A percentile compares a stretch with the other conserved stretches of the same genome.
Evolutionary conservation across 108 stramenopile species (phyloP).

Genomic region (Aureococcus anophagefferens): DNA sequence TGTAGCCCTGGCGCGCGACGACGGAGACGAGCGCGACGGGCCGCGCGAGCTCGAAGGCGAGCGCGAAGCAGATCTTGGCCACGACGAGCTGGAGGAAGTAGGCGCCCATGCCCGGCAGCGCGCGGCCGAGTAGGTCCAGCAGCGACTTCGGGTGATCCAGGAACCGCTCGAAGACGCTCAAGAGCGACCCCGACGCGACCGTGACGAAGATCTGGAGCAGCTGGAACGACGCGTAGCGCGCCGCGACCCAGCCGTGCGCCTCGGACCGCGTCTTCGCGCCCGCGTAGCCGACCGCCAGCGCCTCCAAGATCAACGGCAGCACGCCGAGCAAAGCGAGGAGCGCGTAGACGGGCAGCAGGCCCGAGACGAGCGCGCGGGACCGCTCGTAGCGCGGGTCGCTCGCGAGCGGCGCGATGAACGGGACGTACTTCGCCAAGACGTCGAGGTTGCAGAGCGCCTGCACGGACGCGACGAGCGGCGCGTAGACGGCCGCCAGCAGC

Average conservation of each 20-base stretch:
- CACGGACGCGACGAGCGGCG: neutral
- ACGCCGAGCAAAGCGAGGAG: conserved; percentile 60
- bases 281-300: conserved; percentile 61
- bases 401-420: neutral
- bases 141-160: conserved; percentile 62
- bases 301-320: conserved; percentile 66
- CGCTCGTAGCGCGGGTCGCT: neutral
- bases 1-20: neutral
- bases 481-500: neutral
- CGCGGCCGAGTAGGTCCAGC: conserved; percentile 57
- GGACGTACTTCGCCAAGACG: neutral
- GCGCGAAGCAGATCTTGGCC: neutral
- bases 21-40: neutral
- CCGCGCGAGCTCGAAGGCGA: neutral
- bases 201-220: conserved; percentile 77
- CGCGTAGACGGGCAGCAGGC: conserved; percentile 72
- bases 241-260: conserved; percentile 62
- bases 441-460: neutral
- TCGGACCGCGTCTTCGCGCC: conserved; percentile 63
- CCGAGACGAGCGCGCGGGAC: conserved; percentile 39
- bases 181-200: conserved; percentile 69
- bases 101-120: conserved; percentile 50
- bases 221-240: conserved; percentile 78
- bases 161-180: conserved; percentile 59
- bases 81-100: conserved; percentile 15